Evolutionary conservation across 768 basidiomycete genomes (phyloP).

Genomic region (Paxillus rubicundulus): DNA sequence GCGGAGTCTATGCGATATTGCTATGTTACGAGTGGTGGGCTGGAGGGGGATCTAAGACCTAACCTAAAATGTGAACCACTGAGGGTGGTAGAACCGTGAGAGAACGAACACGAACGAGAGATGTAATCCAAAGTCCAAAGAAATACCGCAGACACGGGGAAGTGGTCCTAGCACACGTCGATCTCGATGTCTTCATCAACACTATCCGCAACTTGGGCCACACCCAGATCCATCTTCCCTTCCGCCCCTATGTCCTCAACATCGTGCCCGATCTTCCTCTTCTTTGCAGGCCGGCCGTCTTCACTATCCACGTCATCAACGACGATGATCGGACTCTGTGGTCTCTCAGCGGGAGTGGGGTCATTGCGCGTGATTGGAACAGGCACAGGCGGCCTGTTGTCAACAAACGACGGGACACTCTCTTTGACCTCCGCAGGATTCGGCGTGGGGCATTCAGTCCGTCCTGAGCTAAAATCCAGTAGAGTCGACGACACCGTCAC

Average conservation of each 20-base stretch:
- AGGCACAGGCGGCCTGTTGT: slow-evolving; percentile 28
- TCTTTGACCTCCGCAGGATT: slow-evolving; percentile 15
- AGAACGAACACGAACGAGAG: background rate
- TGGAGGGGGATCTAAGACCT: background rate
- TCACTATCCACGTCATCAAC: slow-evolving; percentile 57
- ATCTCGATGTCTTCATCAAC: slow-evolving; percentile 30
- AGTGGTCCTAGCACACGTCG: slow-evolving; percentile 21
- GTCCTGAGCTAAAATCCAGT: slow-evolving; percentile 13
- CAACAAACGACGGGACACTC: slow-evolving; percentile 14
- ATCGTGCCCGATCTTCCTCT: slow-evolving; percentile 38
- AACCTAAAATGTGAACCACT: background rate
- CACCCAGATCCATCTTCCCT: slow-evolving; percentile 1
- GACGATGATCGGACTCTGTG: slow-evolving; percentile 53
- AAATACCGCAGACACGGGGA: background rate
- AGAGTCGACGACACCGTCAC: background rate
- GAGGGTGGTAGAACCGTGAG: no score
- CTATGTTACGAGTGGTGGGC: slow-evolving; percentile 7
- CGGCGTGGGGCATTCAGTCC: background rate
- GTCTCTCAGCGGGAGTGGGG: slow-evolving; percentile 19
- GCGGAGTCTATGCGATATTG: slow-evolving; percentile 7
- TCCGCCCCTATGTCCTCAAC: background rate
- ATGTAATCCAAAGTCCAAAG: background rate
- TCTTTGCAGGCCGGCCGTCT: slow-evolving; percentile 55
- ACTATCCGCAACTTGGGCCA: slow-evolving; percentile 7
- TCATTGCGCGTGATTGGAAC: slow-evolving; percentile 27